These are phyloP conservation scores for Nepenthes alata DNA, from an alignment of 179 eudicot genomes.

Conservation along the genomic window DNA sequence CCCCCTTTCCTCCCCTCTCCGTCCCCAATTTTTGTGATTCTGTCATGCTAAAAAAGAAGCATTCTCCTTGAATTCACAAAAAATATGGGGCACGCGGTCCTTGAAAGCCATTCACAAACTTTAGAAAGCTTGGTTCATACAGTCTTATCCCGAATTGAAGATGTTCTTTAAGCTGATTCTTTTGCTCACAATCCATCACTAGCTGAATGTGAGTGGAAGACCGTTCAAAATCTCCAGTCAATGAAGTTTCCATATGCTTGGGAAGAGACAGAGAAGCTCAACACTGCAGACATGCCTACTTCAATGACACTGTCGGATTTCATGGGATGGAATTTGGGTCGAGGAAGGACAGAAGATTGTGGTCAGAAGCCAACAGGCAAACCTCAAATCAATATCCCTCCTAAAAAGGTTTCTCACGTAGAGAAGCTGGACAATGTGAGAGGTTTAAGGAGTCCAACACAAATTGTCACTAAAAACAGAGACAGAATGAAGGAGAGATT, in stretches of 20 bases:
- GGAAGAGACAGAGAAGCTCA: constrained; percentile 43
- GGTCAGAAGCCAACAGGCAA: constrained; percentile 20
- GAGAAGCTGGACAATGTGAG: constrained; percentile 50
- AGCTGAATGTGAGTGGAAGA: constrained; percentile 17
- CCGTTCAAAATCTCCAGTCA: constrained; percentile 16
- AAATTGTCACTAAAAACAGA: constrained; percentile 35
- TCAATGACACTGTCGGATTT: constrained; percentile 62
- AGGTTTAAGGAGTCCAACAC: constrained; percentile 68
- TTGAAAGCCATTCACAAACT: constrained; percentile 86
- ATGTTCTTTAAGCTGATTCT: constrained; percentile 62
- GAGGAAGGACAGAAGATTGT: constrained; percentile 17
- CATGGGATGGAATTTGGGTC: constrained; percentile 53
- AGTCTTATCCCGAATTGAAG: constrained; percentile 75
- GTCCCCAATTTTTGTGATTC: too few relatives aligned
- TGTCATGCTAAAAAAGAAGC: too few relatives aligned
- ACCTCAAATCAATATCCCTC: constrained; percentile 24
- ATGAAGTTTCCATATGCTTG: constrained; percentile 31
- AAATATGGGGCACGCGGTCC: constrained; percentile 74
- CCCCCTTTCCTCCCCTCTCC: too few relatives aligned
- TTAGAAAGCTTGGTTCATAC: constrained; percentile 71
- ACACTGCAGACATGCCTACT: constrained; percentile 31
- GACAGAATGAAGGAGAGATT: constrained; percentile 9
- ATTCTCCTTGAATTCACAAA: constrained; percentile 16
- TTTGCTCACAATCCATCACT: constrained; percentile 37
- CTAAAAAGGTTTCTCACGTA: constrained; percentile 45